Evolutionary conservation across 1,284 basidiomycete species (phyloP).

Genomic region (Microbotryum intermedium): DNA sequence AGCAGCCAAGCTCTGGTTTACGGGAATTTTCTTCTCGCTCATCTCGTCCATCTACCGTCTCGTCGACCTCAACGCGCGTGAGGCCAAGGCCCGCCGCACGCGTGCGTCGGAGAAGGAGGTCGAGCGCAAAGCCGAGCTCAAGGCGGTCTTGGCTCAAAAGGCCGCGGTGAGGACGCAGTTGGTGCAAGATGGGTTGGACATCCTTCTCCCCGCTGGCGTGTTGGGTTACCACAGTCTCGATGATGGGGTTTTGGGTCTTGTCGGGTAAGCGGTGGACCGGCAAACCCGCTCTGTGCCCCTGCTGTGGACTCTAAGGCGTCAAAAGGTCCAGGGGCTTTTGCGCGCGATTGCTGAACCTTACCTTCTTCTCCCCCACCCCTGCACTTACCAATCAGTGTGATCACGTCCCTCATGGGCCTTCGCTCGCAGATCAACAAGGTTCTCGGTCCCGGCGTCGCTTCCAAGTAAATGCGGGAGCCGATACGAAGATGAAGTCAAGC

Average conservation of each 20-base stretch:
- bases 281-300: constrained; percentile 7
- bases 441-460: constrained; percentile 6
- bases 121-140: constrained; percentile 55
- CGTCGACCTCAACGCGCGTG: constrained; percentile 19
- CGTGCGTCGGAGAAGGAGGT: constrained; percentile 49
- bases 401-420: constrained; percentile 45
- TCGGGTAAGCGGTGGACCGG: too few relatives aligned
- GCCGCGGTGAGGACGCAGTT: constrained; percentile 63
- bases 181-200: constrained; percentile 67
- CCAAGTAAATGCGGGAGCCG: not conserved
- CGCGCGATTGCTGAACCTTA: not conserved
- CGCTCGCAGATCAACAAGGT: constrained; percentile 35
- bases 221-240: constrained; percentile 70
- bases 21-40: constrained; percentile 53
- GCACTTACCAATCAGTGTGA: too few relatives aligned
- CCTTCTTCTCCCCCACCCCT: not conserved
- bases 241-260: constrained; percentile 73
- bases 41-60: constrained; percentile 31
- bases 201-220: constrained; percentile 81
- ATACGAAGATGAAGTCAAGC: too few relatives aligned
- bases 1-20: constrained; percentile 82
- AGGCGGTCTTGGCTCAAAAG: constrained; percentile 54
- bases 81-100: constrained; percentile 27
- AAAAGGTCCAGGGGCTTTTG: not conserved
- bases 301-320: too few relatives aligned